Conservation (phyloP, 2,329 filamentous ascomycete species). For the Xylaria sp. region DNA sequence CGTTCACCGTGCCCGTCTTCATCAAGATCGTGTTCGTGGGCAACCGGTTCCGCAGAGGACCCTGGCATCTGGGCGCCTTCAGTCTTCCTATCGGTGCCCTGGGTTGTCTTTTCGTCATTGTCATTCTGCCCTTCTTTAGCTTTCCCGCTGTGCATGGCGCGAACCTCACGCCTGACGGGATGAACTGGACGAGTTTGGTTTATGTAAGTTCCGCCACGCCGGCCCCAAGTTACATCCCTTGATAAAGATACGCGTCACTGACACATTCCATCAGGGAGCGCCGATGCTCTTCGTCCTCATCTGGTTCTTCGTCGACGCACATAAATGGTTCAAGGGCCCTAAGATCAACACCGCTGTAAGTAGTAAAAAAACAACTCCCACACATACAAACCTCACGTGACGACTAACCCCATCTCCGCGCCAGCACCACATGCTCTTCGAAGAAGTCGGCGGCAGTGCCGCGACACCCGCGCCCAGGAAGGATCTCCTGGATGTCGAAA, state of each 20-base stretch:
- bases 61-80: constrained; percentile 61
- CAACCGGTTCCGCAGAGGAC: constrained; percentile 58
- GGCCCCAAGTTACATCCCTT: neutral
- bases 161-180: constrained; percentile 45
- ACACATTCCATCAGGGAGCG: constrained; percentile 41
- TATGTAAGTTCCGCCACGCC: constrained; percentile 32
- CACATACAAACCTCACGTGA: neutral
- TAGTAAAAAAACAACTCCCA: neutral
- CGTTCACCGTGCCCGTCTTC: constrained; percentile 54
- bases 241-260: neutral
- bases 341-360: constrained; percentile 57
- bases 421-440: constrained; percentile 26
- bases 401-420: neutral
- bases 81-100: constrained; percentile 52
- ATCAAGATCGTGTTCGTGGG: constrained; percentile 57
- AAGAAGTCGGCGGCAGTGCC: too few species aligned
- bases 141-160: constrained; percentile 53
- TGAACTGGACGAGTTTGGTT: constrained; percentile 67
- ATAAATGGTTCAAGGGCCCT: constrained; percentile 65
- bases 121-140: constrained; percentile 66
- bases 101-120: constrained; percentile 53
- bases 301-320: constrained; percentile 60
- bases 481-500: too few species aligned
- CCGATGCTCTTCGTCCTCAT: constrained; percentile 54
- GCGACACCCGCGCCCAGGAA: too few species aligned